A percentile compares a stretch with the other conserved stretches of the same genome.
Evolutionary conservation across 169 alveolate species (phyloP).

Genomic region (Plasmodium yoelii): DNA sequence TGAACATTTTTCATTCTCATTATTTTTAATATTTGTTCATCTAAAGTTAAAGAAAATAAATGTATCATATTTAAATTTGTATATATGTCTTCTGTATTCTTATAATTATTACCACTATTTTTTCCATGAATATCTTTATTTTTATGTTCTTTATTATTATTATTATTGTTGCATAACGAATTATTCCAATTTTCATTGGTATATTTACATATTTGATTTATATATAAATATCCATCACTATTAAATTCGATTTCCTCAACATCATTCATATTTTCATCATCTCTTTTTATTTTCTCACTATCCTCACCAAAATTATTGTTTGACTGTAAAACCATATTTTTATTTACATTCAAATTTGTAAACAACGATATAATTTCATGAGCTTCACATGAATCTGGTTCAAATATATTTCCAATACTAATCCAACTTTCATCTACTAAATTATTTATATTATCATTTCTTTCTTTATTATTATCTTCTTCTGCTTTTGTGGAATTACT

Average conservation of each 20-base stretch:
- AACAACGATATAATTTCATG: constrained; percentile 48
- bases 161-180: neutral
- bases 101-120: constrained; percentile 2
- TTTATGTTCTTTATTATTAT: constrained; percentile 11
- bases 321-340: neutral
- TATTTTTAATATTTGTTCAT: constrained; percentile 64
- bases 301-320: neutral
- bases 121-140: neutral
- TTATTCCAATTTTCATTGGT: constrained; percentile 16
- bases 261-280: neutral
- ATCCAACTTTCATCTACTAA: constrained; percentile 17
- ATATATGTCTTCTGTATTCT: constrained; percentile 31
- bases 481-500: neutral
- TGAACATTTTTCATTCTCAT: constrained; percentile 74
- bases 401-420: constrained; percentile 66
- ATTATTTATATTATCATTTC: constrained; percentile 1
- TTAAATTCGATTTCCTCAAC: constrained; percentile 33
- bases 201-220: constrained; percentile 43
- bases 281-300: neutral
- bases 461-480: neutral
- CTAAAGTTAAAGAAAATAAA: constrained; percentile 62
- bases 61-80: constrained; percentile 49
- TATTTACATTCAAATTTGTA: constrained; percentile 14
- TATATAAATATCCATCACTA: constrained; percentile 49
- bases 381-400: constrained; percentile 68